A percentile compares a stretch with the other conserved stretches of the same genome.
Conservation (phyloP, 192 early-diverging fungal genomes). For the Coemansia sp. region DNA sequence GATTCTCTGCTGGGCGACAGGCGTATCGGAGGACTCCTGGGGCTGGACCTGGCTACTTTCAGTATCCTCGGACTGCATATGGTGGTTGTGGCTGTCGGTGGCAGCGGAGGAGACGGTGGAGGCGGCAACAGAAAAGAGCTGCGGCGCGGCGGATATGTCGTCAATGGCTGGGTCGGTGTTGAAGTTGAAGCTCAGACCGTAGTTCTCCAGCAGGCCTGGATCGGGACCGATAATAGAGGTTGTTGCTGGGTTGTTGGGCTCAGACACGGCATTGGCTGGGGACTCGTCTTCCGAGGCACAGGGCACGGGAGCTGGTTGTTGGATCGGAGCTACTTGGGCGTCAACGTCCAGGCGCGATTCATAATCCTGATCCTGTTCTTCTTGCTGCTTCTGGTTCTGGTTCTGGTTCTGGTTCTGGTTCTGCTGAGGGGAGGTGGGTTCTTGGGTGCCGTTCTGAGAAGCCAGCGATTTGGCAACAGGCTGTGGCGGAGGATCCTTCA, state of each 20-base stretch:
- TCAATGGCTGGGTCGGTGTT: slow-evolving; percentile 33
- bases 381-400: neutral
- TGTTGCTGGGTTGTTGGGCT: neutral
- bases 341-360: too few species aligned
- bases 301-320: neutral
- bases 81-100: neutral
- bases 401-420: neutral
- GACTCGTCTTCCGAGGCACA: too few species aligned
- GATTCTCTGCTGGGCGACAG: slow-evolving; percentile 9
- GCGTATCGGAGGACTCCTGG: neutral
- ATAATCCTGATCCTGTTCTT: too few species aligned
- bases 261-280: neutral
- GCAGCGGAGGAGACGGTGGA: neutral
- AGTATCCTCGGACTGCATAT: neutral
- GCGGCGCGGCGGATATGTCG: slow-evolving; percentile 25
- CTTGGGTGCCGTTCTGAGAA: too few species aligned
- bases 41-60: neutral
- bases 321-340: too few species aligned
- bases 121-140: slow-evolving; percentile 20
- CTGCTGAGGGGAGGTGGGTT: neutral
- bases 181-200: slow-evolving; percentile 41
- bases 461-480: too few species aligned
- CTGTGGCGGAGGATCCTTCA: slow-evolving; percentile 1
- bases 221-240: neutral
- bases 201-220: slow-evolving; percentile 6